A percentile compares a stretch with the other conserved stretches of the same genome.
Conservation (phyloP, 2,329 filamentous ascomycete genomes). For the Emergomyces orientalis region DNA sequence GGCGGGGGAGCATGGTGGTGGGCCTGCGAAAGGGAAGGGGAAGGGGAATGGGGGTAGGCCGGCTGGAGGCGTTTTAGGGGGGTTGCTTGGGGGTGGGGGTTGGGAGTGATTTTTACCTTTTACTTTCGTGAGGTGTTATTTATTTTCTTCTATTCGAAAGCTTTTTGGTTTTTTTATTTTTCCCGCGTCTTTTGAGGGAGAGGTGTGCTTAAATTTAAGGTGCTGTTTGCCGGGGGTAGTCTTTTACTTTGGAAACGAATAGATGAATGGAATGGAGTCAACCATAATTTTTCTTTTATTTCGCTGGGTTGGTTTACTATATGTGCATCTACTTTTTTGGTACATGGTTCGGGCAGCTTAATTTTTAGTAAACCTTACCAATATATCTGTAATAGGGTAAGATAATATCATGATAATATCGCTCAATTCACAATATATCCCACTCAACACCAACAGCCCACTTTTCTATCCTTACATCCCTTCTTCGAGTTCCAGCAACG, state of each 20-base stretch:
- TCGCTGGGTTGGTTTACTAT: neutral
- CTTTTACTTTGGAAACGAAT: neutral
- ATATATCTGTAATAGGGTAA: neutral
- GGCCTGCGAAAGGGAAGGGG: constrained; percentile 34
- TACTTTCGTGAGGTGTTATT: neutral
- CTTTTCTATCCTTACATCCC: constrained; percentile 10
- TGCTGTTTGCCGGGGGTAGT: neutral
- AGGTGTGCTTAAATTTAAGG: neutral
- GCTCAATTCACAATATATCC: constrained; percentile 22
- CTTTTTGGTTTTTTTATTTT: neutral
- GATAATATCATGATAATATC: neutral
- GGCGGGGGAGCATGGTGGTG: constrained; percentile 26
- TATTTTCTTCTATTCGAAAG: neutral
- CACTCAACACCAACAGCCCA: constrained; percentile 35
- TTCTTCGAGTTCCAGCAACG: neutral
- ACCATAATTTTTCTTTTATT: neutral
- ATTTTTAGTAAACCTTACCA: too few species aligned
- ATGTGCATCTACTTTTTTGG: neutral
- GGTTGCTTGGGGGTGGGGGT: constrained; percentile 28
- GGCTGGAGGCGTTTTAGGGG: constrained; percentile 30
- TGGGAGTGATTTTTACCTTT: constrained; percentile 30
- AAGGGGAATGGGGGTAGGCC: constrained; percentile 35
- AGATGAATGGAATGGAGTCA: neutral
- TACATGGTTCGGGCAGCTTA: neutral
- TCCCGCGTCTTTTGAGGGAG: neutral